Evolutionary conservation across 345 rosid species (phyloP).

Genomic region (Kandelia obovata): DNA sequence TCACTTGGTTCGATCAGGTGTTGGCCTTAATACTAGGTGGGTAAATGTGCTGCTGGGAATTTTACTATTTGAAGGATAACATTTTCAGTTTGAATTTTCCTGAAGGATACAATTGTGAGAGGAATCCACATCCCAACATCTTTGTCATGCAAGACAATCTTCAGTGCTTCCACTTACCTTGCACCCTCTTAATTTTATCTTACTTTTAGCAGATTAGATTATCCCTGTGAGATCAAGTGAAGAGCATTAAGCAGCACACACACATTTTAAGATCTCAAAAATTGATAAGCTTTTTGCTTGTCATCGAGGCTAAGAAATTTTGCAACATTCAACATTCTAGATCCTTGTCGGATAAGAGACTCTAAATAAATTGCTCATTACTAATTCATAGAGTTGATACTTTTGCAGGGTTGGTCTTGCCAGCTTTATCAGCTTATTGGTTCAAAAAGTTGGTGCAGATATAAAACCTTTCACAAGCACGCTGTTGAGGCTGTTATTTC

Average conservation of each 20-base stretch:
- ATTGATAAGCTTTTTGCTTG: no score
- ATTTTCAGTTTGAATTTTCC: neutral
- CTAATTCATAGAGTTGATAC: slow-evolving; percentile 2
- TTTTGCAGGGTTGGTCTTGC: slow-evolving; percentile 87
- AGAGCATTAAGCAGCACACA: neutral
- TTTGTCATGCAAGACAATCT: neutral
- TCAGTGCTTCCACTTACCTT: neutral
- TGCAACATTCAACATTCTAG: neutral
- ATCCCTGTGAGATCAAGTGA: neutral
- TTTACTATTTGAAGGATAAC: neutral
- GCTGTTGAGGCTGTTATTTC: slow-evolving; percentile 67
- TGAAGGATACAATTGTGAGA: neutral
- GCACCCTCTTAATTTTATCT: neutral
- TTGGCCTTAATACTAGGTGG: slow-evolving; percentile 96
- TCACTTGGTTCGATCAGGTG: slow-evolving; percentile 81
- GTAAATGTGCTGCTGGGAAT: slow-evolving; percentile 19
- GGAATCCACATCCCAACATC: neutral
- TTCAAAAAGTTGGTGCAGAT: slow-evolving; percentile 74
- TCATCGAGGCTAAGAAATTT: neutral
- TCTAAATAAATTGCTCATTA: neutral
- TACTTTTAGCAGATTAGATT: no score
- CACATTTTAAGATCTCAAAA: no score
- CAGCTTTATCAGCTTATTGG: slow-evolving; percentile 70
- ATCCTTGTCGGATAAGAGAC: neutral
- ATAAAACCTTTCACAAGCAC: slow-evolving; percentile 69